Conservation (phyloP, 2,329 filamentous ascomycete species). For the Chaetomium strumarium region DNA sequence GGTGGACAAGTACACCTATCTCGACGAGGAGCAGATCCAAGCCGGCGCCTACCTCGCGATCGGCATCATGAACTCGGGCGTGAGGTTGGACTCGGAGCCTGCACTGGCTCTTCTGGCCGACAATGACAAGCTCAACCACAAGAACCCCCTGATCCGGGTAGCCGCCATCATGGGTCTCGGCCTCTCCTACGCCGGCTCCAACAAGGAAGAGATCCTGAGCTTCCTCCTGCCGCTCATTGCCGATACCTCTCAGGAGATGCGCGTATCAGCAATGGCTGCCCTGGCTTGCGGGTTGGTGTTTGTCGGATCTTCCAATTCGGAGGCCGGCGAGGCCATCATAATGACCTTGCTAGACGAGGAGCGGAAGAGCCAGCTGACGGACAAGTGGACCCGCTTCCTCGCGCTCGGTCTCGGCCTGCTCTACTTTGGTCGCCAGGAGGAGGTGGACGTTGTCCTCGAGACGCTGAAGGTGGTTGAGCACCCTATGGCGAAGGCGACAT, state of each 20-base stretch:
- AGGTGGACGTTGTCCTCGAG: constrained; percentile 96
- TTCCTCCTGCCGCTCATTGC: constrained; percentile 79
- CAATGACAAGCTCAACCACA: constrained; percentile 68
- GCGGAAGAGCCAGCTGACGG: constrained; percentile 80
- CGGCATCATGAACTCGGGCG: constrained; percentile 92
- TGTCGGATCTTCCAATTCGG: constrained; percentile 84
- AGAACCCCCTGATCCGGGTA: constrained; percentile 70
- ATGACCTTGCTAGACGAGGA: constrained; percentile 92
- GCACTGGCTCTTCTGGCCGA: constrained; percentile 83
- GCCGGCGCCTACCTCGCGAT: constrained; percentile 90
- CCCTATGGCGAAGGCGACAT: constrained; percentile 93
- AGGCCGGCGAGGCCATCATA: constrained; percentile 87
- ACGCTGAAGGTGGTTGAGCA: constrained; percentile 96
- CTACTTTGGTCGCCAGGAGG: constrained; percentile 95
- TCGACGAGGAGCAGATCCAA: constrained; percentile 72
- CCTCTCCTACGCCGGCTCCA: constrained; percentile 87
- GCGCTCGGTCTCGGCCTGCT: constrained; percentile 87
- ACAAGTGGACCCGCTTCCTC: constrained; percentile 98
- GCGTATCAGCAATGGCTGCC: constrained; percentile 92
- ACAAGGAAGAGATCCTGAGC: constrained; percentile 83
- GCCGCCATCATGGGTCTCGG: constrained; percentile 95
- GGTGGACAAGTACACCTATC: constrained; percentile 91
- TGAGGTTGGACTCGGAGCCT: constrained; percentile 82
- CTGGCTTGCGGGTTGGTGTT: constrained; percentile 85
- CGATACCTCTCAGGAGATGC: constrained; percentile 83